Percentiles rank a stretch among this genome's conserved stretches.
These are phyloP conservation scores for Berberis thunbergii DNA, from an alignment of 164 flowering plant species.

Conservation along the genomic window DNA sequence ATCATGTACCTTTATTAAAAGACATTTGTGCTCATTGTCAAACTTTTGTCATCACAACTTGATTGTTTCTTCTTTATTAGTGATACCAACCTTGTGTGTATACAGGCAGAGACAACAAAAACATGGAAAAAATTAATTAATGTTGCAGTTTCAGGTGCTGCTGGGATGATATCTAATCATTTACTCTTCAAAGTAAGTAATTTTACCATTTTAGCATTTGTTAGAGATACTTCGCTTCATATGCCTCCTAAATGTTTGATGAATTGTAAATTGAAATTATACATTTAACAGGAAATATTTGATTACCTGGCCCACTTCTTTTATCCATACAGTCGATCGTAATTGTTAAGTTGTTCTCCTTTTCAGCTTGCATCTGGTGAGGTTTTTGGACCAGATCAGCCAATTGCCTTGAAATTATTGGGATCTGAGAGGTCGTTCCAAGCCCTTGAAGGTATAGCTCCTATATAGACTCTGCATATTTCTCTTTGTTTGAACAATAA, in stretches of 20 bases:
- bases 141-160: slow-evolving; percentile 93
- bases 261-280: not conserved
- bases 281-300: too few relatives aligned
- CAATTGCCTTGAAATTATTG: slow-evolving; percentile 72
- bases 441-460: slow-evolving; percentile 78
- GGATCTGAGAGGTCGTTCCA: slow-evolving; percentile 82
- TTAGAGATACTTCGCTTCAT: not conserved
- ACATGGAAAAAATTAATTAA: slow-evolving; percentile 84
- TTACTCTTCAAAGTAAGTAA: slow-evolving; percentile 80
- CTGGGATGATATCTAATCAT: slow-evolving; percentile 97
- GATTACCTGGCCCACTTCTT: not conserved
- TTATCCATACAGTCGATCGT: not conserved
- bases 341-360: slow-evolving; percentile 2
- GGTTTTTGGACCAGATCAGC: slow-evolving; percentile 89
- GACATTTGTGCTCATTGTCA: not conserved
- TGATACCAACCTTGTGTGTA: not conserved
- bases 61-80: not conserved
- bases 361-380: slow-evolving; percentile 92
- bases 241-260: not conserved
- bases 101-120: slow-evolving; percentile 83
- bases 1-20: too few relatives aligned
- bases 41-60: too few relatives aligned
- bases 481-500: not conserved
- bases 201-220: not conserved
- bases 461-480: not conserved